These are phyloP conservation scores for Zelonia costaricensis DNA, from an alignment of 208 protist genomes.

Conservation along the genomic window DNA sequence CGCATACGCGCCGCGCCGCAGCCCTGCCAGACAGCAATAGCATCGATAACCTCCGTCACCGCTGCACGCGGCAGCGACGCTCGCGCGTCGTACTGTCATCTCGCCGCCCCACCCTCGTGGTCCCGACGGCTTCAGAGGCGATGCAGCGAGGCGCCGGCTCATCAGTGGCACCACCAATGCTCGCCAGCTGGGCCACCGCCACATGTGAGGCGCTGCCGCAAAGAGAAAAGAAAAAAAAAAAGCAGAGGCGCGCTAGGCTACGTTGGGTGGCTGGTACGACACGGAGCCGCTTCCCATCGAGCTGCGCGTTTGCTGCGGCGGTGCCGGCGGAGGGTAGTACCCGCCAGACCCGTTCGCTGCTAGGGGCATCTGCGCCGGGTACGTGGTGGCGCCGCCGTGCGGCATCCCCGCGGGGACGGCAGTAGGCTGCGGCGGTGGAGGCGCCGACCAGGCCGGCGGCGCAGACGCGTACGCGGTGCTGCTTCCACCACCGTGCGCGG, in stretches of 20 bases:
- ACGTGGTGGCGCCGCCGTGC: not conserved
- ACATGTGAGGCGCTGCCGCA: not conserved
- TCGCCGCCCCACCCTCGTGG: too few species aligned
- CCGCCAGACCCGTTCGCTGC: not conserved
- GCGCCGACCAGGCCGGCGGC: not conserved
- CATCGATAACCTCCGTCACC: too few species aligned
- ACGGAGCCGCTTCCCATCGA: not conserved
- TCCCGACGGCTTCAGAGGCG: too few species aligned
- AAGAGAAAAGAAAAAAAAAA: not conserved
- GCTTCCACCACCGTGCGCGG: too few species aligned
- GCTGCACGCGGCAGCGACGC: too few species aligned
- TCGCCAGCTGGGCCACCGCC: too few species aligned
- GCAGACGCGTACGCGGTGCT: conserved; percentile 1
- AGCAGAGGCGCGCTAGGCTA: conserved; percentile 1
- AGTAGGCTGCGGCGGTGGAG: not conserved
- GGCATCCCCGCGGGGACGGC: not conserved
- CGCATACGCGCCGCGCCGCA: too few species aligned
- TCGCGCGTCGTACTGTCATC: too few species aligned
- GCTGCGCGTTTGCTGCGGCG: not conserved
- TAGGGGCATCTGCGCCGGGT: not conserved
- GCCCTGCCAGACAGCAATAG: too few species aligned
- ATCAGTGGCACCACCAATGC: too few species aligned
- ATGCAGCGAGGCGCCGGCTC: too few species aligned
- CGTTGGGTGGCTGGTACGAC: conserved; percentile 20
- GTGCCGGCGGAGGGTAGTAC: conserved; percentile 10